phyloP scores from a whole-genome alignment of 345 rosid genomes.

The Syzygium jambos region DNA sequence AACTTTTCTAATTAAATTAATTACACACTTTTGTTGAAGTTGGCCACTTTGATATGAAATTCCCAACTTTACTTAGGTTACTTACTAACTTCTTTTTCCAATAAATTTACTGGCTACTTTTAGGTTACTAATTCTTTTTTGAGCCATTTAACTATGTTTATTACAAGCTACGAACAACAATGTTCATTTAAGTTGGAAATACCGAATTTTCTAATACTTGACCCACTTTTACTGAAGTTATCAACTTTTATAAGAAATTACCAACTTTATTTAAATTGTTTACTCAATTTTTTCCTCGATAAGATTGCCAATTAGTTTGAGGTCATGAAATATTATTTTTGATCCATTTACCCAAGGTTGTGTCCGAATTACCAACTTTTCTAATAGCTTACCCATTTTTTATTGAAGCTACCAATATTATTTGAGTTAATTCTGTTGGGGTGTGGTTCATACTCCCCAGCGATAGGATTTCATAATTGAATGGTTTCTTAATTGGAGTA shows the following conservation, averaged over 20 bases:
- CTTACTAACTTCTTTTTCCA: neutral
- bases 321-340: no score
- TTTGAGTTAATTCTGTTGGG: neutral
- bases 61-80: neutral
- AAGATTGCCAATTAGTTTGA: no score
- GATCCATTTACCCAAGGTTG: no score
- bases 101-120: neutral
- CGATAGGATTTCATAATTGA: no score
- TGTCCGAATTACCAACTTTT: no score
- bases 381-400: no score
- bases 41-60: neutral
- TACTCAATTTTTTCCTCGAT: no score
- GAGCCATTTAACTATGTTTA: neutral
- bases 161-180: neutral
- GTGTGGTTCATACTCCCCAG: no score
- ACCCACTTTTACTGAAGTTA: neutral
- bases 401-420: neutral
- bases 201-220: neutral
- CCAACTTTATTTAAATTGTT: neutral
- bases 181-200: neutral
- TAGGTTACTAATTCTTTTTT: neutral
- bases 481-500: no score
- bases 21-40: neutral
- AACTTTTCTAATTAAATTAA: neutral
- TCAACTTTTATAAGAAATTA: neutral